These are phyloP conservation scores for Rubia peregrina DNA, from an alignment of 305 asterid species.

Conservation along the genomic window DNA sequence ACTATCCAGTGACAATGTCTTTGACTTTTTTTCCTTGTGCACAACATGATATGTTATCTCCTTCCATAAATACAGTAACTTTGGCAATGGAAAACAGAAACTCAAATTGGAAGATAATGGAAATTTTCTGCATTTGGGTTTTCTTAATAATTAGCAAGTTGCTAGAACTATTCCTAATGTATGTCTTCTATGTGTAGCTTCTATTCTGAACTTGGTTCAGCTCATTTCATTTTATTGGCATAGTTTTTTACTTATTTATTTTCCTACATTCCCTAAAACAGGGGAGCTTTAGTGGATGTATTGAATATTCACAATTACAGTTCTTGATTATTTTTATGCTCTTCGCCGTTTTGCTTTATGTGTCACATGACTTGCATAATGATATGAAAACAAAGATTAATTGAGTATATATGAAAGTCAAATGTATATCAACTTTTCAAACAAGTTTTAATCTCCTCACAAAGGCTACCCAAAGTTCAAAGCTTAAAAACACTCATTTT, in stretches of 20 bases:
- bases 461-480: neutral
- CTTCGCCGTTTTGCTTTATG: too few species aligned
- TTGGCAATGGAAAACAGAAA: too few species aligned
- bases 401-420: neutral
- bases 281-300: conserved; percentile 46
- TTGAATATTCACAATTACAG: neutral
- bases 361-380: neutral
- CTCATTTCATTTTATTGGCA: neutral
- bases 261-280: conserved; percentile 19
- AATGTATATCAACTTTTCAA: neutral
- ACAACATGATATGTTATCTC: neutral
- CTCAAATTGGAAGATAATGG: too few species aligned
- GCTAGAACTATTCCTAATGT: neutral
- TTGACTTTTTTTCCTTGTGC: too few species aligned
- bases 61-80: neutral
- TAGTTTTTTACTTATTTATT: neutral
- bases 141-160: neutral
- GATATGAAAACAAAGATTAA: neutral
- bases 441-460: neutral
- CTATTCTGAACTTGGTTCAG: neutral
- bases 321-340: too few species aligned
- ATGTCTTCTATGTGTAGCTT: neutral
- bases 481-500: too few species aligned
- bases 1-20: too few species aligned
- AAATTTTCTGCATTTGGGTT: neutral